phyloP scores from a whole-genome alignment of 805 yeast genomes.

The Torulaspora maleeae region DNA sequence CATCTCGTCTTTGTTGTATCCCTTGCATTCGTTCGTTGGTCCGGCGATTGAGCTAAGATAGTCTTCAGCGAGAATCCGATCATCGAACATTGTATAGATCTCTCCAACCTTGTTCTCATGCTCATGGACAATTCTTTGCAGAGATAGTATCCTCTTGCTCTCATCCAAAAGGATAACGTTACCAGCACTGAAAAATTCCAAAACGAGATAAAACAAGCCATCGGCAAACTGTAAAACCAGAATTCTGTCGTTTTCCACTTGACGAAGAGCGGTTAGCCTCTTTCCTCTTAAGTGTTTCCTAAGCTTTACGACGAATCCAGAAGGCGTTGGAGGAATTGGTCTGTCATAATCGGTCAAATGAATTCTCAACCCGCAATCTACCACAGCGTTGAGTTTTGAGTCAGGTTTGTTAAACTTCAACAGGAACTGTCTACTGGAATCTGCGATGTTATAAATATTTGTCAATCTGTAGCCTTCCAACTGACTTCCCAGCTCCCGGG shows the following conservation, averaged over 20 bases:
- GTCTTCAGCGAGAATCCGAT: conserved; percentile 38
- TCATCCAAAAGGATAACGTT: conserved; percentile 75
- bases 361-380: conserved; percentile 82
- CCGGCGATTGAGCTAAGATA: neutral
- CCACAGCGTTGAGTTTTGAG: conserved; percentile 65
- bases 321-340: conserved; percentile 74
- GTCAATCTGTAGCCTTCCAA: conserved; percentile 67
- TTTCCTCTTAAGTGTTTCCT: conserved; percentile 82
- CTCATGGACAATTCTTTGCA: conserved; percentile 76
- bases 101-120: conserved; percentile 71
- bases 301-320: conserved; percentile 78
- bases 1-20: conserved; percentile 18
- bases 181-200: conserved; percentile 95
- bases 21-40: conserved; percentile 7
- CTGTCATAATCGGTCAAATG: conserved; percentile 78
- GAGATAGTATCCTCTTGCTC: conserved; percentile 58
- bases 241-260: conserved; percentile 77
- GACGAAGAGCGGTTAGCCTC: conserved; percentile 66
- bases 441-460: conserved; percentile 76
- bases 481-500: conserved; percentile 56
- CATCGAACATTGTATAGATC: conserved; percentile 57
- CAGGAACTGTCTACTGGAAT: conserved; percentile 66
- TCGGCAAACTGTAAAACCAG: conserved; percentile 80
- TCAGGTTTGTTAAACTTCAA: conserved; percentile 81
- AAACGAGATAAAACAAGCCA: conserved; percentile 67